These are phyloP conservation scores for Colletotrichum sojae DNA, from an alignment of 2,329 filamentous ascomycete species.

Conservation along the genomic window DNA sequence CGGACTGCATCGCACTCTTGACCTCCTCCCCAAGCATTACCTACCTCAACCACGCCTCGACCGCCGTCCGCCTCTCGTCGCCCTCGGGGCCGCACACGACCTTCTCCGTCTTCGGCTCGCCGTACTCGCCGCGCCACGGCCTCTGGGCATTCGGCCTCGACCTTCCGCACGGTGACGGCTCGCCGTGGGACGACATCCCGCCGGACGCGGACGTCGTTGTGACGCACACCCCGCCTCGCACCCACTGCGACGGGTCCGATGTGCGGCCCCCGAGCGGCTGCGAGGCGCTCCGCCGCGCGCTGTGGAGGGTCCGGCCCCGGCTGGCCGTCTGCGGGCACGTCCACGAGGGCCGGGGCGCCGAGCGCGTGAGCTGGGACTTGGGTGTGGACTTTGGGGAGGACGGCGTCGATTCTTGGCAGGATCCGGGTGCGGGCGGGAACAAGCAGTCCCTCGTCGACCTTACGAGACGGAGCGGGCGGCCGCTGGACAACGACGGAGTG, in stretches of 20 bases:
- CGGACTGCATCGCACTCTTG: slow-evolving; percentile 69
- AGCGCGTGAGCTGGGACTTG: slow-evolving; percentile 74
- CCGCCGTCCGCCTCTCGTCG: slow-evolving; percentile 67
- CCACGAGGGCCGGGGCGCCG: slow-evolving; percentile 76
- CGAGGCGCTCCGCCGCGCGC: slow-evolving; percentile 66
- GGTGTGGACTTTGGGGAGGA: slow-evolving; percentile 61
- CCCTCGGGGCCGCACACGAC: slow-evolving; percentile 69
- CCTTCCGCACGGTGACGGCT: slow-evolving; percentile 43
- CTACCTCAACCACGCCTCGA: slow-evolving; percentile 74
- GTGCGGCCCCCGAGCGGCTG: slow-evolving; percentile 67
- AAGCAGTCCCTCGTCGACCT: slow-evolving; percentile 77
- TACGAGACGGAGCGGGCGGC: slow-evolving; percentile 58
- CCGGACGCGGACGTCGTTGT: slow-evolving; percentile 75
- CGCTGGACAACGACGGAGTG: slow-evolving; percentile 64
- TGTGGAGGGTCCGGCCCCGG: slow-evolving; percentile 74
- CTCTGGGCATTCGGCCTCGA: slow-evolving; percentile 79
- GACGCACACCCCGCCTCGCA: slow-evolving; percentile 77
- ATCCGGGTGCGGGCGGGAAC: slow-evolving; percentile 66
- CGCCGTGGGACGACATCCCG: slow-evolving; percentile 74
- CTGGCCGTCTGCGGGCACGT: slow-evolving; percentile 81
- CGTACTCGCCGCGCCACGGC: slow-evolving; percentile 70
- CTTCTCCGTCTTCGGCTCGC: slow-evolving; percentile 80
- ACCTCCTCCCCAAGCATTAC: slow-evolving; percentile 68
- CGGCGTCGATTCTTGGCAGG: slow-evolving; percentile 65
- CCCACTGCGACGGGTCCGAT: slow-evolving; percentile 68